phyloP scores from a whole-genome alignment of 2,329 filamentous ascomycete genomes.

The Trichoderma polysporum region DNA sequence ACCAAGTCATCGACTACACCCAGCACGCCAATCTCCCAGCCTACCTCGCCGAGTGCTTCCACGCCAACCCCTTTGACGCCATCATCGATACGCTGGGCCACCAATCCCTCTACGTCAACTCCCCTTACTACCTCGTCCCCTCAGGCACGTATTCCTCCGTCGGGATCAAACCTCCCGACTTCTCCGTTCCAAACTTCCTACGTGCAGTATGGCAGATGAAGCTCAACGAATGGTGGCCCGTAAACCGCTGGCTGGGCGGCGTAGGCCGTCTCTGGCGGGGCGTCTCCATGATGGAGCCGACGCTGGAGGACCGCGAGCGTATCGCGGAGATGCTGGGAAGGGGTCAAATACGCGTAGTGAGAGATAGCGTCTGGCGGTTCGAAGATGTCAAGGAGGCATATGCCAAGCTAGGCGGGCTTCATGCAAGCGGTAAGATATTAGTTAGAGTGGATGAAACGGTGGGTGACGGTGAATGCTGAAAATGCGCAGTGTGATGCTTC shows the following conservation, averaged over 20 bases:
- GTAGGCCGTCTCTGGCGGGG: conserved; percentile 38
- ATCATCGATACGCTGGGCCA: conserved; percentile 52
- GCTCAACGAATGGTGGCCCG: conserved; percentile 41
- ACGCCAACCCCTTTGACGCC: conserved; percentile 38
- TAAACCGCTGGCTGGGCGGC: conserved; percentile 37
- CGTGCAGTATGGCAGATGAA: conserved; percentile 37
- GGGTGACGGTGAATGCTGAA: conserved; percentile 28
- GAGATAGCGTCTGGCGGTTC: conserved; percentile 41
- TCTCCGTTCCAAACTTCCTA: conserved; percentile 32
- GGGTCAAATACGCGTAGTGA: conserved; percentile 37
- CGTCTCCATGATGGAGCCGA: conserved; percentile 37
- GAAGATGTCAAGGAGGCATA: conserved; percentile 40
- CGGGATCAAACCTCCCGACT: conserved; percentile 39
- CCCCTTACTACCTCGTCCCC: conserved; percentile 40
- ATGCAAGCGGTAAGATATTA: conserved; percentile 41
- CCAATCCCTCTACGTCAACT: conserved; percentile 45
- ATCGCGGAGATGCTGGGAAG: conserved; percentile 36
- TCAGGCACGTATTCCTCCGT: conserved; percentile 43
- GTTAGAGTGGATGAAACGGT: conserved; percentile 33
- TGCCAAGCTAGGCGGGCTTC: conserved; percentile 33
- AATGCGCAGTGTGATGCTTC: neutral
- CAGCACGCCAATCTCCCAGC: conserved; percentile 37
- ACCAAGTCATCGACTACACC: conserved; percentile 50
- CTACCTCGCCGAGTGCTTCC: conserved; percentile 36
- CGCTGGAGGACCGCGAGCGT: conserved; percentile 34